These are phyloP conservation scores for Trichosphaerium sp. DNA, from an alignment of 78 protist species.

Conservation along the genomic window DNA sequence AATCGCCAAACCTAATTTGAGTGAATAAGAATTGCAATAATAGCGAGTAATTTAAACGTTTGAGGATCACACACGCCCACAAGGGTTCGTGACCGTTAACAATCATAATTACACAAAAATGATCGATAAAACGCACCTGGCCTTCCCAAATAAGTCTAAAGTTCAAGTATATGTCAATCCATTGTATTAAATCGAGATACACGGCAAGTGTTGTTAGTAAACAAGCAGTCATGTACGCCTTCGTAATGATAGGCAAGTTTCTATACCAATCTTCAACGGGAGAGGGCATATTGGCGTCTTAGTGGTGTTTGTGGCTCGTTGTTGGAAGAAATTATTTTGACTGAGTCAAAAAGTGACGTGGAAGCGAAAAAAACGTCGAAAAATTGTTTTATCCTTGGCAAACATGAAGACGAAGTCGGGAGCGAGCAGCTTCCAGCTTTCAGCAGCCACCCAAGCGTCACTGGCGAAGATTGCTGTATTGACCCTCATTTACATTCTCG, in stretches of 20 bases:
- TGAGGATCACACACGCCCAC: no score
- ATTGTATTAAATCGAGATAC: conserved; percentile 19
- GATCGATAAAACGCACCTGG: no score
- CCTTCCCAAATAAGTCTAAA: conserved; percentile 17
- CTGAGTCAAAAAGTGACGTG: background rate
- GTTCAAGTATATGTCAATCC: conserved; percentile 28
- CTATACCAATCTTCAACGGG: conserved; percentile 59
- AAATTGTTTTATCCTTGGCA: background rate
- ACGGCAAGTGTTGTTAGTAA: conserved; percentile 39
- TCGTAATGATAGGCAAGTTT: conserved; percentile 36
- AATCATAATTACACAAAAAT: no score
- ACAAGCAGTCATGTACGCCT: conserved; percentile 47
- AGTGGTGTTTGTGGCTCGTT: background rate
- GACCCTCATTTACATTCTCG: conserved; percentile 34
- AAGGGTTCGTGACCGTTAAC: no score
- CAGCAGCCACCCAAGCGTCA: conserved; percentile 41
- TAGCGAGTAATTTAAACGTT: background rate
- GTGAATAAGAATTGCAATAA: background rate
- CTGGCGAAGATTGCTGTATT: conserved; percentile 34
- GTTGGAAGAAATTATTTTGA: background rate
- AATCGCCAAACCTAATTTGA: conserved; percentile 25
- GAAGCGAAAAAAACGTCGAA: background rate
- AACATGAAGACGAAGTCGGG: background rate
- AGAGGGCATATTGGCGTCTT: conserved; percentile 30
- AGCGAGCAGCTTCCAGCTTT: background rate